Conservation (phyloP, 2,329 filamentous ascomycete species). For the Pezicula radicicola region DNA sequence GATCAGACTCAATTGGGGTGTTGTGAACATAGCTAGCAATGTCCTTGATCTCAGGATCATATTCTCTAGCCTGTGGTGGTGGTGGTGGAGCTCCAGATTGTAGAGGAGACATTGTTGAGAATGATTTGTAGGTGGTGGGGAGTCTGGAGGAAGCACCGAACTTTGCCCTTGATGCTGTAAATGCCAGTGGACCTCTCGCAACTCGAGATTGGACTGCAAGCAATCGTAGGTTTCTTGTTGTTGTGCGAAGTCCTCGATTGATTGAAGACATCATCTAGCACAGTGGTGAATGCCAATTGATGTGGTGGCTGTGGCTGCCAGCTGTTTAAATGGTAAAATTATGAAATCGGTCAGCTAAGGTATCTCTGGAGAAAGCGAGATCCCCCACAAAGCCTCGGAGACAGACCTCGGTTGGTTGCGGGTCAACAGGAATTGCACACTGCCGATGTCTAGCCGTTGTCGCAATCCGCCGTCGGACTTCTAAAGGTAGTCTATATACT, state of each 20-base stretch:
- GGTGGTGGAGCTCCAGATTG: constrained; percentile 44
- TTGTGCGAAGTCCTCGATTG: constrained; percentile 27
- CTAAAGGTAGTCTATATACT: too few relatives aligned
- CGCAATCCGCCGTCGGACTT: too few relatives aligned
- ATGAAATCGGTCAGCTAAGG: too few relatives aligned
- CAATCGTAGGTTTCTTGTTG: constrained; percentile 23
- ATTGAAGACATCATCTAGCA: constrained; percentile 26
- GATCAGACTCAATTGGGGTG: constrained; percentile 83
- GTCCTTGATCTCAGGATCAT: constrained; percentile 91
- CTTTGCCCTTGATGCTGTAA: constrained; percentile 15
- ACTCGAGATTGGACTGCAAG: constrained; percentile 24
- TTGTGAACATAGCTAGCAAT: constrained; percentile 95
- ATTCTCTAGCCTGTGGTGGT: constrained; percentile 55
- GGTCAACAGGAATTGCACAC: too few relatives aligned
- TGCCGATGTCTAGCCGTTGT: too few relatives aligned
- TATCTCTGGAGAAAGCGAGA: too few relatives aligned
- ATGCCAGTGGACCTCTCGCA: constrained; percentile 24
- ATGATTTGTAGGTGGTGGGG: constrained; percentile 21
- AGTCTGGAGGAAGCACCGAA: constrained; percentile 15
- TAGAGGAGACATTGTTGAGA: constrained; percentile 32
- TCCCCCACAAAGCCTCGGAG: too few relatives aligned
- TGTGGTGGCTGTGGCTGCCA: too few relatives aligned
- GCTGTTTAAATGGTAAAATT: too few relatives aligned
- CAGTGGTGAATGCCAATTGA: constrained; percentile 1
- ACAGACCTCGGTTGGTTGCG: too few relatives aligned